Conservation (phyloP, 2,329 filamentous ascomycete genomes). For the Penicillium frequentans region DNA sequence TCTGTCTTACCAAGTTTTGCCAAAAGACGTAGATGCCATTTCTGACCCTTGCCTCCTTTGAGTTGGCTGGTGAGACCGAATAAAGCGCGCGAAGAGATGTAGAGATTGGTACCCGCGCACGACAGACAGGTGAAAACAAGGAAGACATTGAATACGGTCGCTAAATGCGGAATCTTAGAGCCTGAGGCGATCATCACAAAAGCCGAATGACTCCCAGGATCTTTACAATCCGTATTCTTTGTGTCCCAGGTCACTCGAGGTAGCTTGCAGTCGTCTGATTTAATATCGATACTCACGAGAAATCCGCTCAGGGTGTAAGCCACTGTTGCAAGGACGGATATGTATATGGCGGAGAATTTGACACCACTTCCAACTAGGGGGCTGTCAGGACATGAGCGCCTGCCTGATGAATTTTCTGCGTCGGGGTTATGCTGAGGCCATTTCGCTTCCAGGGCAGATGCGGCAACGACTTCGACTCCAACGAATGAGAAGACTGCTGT, state of each 20-base stretch:
- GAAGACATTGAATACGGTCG: constrained; percentile 27
- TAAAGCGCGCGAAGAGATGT: constrained; percentile 35
- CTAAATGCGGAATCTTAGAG: constrained; percentile 21
- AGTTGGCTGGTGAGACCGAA: constrained; percentile 30
- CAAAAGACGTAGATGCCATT: constrained; percentile 12
- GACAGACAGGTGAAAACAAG: constrained; percentile 33
- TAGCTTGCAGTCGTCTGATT: constrained; percentile 21
- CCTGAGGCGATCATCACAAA: constrained; percentile 26
- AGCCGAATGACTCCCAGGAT: constrained; percentile 12
- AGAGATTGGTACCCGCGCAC: constrained; percentile 35
- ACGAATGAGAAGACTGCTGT: constrained; percentile 33
- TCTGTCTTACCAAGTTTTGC: constrained; percentile 29
- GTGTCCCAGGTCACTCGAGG: constrained; percentile 20
- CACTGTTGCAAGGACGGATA: constrained; percentile 26
- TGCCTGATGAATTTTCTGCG: background rate
- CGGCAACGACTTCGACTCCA: constrained; percentile 35
- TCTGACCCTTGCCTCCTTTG: constrained; percentile 13
- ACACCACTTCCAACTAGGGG: constrained; percentile 13
- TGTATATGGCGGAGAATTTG: constrained; percentile 31
- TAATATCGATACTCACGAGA: constrained; percentile 27
- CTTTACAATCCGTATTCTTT: background rate
- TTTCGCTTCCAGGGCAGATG: constrained; percentile 36
- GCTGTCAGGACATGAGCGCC: background rate
- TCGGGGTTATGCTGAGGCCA: constrained; percentile 9
- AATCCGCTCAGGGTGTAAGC: constrained; percentile 29